A percentile compares a stretch with the other conserved stretches of the same genome.
phyloP scores from a whole-genome alignment of 1,139 yeast species.

The Nakaseomyces kungkrabaensis region DNA sequence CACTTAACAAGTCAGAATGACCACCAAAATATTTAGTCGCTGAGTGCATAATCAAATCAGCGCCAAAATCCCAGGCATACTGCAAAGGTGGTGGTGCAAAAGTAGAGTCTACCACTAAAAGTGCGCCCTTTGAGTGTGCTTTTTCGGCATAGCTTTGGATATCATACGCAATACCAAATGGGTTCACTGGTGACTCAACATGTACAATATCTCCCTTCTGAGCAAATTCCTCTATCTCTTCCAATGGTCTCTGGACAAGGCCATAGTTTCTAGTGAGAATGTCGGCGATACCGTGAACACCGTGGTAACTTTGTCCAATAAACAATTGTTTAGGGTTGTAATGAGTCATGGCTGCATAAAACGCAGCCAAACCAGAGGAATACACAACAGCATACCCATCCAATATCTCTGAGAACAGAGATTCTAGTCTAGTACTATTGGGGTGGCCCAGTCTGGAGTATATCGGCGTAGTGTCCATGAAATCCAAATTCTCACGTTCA shows the following conservation, averaged over 20 bases:
- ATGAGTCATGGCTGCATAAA: slow-evolving; percentile 62
- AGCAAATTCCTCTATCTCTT: slow-evolving; percentile 39
- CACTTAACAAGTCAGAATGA: slow-evolving; percentile 85
- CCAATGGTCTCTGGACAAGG: slow-evolving; percentile 42
- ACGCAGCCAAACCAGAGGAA: slow-evolving; percentile 73
- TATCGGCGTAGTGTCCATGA: slow-evolving; percentile 28
- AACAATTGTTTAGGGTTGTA: slow-evolving; percentile 67
- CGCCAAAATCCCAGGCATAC: slow-evolving; percentile 71
- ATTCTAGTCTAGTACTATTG: slow-evolving; percentile 57
- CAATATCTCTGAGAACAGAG: slow-evolving; percentile 48
- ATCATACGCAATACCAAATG: slow-evolving; percentile 63
- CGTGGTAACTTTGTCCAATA: slow-evolving; percentile 78
- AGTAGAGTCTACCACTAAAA: slow-evolving; percentile 69
- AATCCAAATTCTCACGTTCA: slow-evolving; percentile 28
- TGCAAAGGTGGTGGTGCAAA: slow-evolving; percentile 91
- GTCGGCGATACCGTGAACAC: slow-evolving; percentile 61
- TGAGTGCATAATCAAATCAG: slow-evolving; percentile 77
- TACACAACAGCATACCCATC: slow-evolving; percentile 54
- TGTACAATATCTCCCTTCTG: slow-evolving; percentile 73
- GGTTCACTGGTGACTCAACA: slow-evolving; percentile 82
- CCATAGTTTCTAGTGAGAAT: slow-evolving; percentile 55
- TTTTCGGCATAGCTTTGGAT: slow-evolving; percentile 50
- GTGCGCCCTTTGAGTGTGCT: slow-evolving; percentile 66
- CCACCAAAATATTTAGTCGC: slow-evolving; percentile 92
- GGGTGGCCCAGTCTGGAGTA: slow-evolving; percentile 75